A percentile compares a stretch with the other conserved stretches of the same genome.
phyloP scores from a whole-genome alignment of 805 yeast genomes.

The Candida qinlingensis region DNA sequence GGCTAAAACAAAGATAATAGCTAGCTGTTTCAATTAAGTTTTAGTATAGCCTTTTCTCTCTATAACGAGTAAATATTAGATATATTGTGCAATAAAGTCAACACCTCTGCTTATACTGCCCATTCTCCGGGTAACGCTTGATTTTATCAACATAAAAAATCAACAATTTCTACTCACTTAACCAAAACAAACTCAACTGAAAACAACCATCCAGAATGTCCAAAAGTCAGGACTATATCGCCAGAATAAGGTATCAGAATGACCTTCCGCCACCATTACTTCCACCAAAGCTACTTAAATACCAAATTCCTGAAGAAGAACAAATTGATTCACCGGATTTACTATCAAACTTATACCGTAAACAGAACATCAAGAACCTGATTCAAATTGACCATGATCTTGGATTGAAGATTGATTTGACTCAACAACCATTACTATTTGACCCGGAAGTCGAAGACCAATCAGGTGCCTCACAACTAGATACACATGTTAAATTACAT shows the following conservation, averaged over 20 bases:
- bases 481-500: slow-evolving; percentile 45
- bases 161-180: not conserved
- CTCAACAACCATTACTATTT: slow-evolving; percentile 60
- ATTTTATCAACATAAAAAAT: too few relatives aligned
- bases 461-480: not conserved
- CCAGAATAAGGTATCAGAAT: slow-evolving; percentile 78
- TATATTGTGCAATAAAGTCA: too few relatives aligned
- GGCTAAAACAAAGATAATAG: too few relatives aligned
- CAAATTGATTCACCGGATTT: slow-evolving; percentile 47
- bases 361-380: slow-evolving; percentile 59
- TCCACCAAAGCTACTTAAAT: slow-evolving; percentile 77
- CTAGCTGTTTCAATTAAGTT: too few relatives aligned
- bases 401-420: slow-evolving; percentile 75
- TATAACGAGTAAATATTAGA: too few relatives aligned
- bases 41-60: too few relatives aligned
- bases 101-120: too few relatives aligned
- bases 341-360: slow-evolving; percentile 63
- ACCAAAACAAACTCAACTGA: not conserved
- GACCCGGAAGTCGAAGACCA: slow-evolving; percentile 34
- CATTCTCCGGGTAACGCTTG: not conserved
- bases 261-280: slow-evolving; percentile 90
- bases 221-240: slow-evolving; percentile 68
- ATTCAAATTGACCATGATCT: slow-evolving; percentile 54
- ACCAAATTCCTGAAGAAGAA: slow-evolving; percentile 35
- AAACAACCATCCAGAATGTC: slow-evolving; percentile 27